Percentiles rank a stretch among this genome's conserved stretches.
These are phyloP conservation scores for Backusella westeae DNA, from an alignment of 192 early-diverging fungal genomes.

Conservation along the genomic window DNA sequence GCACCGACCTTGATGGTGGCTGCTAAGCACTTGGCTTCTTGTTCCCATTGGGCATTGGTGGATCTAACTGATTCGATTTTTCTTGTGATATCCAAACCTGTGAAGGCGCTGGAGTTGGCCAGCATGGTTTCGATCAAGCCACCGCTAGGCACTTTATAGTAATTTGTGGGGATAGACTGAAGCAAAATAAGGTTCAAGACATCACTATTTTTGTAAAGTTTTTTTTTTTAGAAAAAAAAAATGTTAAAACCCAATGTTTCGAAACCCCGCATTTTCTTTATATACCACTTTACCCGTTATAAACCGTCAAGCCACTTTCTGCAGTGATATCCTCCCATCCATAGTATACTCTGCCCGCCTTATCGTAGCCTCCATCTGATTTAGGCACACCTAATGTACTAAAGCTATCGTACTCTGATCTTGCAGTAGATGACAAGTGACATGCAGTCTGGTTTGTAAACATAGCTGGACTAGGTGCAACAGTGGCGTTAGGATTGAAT, in stretches of 20 bases:
- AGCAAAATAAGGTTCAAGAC: slow-evolving; percentile 35
- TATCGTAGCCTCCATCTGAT: slow-evolving; percentile 20
- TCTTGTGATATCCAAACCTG: slow-evolving; percentile 55
- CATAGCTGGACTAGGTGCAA: slow-evolving; percentile 21
- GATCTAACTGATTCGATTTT: slow-evolving; percentile 33
- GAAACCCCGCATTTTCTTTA: background rate
- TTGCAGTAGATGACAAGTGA: slow-evolving; percentile 24
- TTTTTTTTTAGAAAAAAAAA: background rate
- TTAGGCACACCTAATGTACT: slow-evolving; percentile 19
- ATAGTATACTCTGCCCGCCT: slow-evolving; percentile 32
- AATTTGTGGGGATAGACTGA: slow-evolving; percentile 17
- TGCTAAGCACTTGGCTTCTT: slow-evolving; percentile 68
- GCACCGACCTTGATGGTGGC: slow-evolving; percentile 79
- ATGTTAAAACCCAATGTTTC: background rate
- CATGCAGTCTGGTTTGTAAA: slow-evolving; percentile 31
- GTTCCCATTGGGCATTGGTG: slow-evolving; percentile 40
- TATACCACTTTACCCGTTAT: slow-evolving; percentile 26
- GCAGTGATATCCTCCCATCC: slow-evolving; percentile 29
- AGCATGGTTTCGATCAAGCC: slow-evolving; percentile 27
- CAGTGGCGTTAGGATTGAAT: slow-evolving; percentile 24
- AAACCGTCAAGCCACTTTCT: slow-evolving; percentile 24
- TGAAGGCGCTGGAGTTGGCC: slow-evolving; percentile 1
- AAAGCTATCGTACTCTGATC: slow-evolving; percentile 9
- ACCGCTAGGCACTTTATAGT: slow-evolving; percentile 21
- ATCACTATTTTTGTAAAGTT: slow-evolving; percentile 19